Evolutionary conservation across 331 rosid species (phyloP), one percentile per base, ranked within the genome.

Genomic region (Pyracantha coccinea): DNA sequence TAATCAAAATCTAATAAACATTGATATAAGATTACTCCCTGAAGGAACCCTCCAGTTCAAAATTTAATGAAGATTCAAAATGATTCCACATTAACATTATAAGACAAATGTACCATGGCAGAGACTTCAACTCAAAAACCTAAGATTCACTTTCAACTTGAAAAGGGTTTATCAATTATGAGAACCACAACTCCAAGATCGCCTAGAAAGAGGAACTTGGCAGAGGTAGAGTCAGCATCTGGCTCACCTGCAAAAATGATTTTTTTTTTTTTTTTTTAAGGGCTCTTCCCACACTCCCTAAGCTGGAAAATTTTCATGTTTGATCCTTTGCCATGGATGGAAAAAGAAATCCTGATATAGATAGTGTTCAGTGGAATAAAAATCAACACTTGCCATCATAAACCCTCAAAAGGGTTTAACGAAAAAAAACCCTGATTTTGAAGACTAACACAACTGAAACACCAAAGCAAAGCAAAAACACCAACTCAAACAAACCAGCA

Each of bases 361-460:
- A 29, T 29, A 29, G 32, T 29, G 32, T 29, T 29, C 32, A 29
- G 32, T 29, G 8, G 21, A 29, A 54, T 25, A 25, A 45, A 67
- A 21, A 17, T 15, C n/a, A 68, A 20, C 24, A 14, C 38, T 68
- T 9, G 21, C 4, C 29, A 69, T 54, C 61, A 52, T 62, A 60
- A 75, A 53, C 74, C 59, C 69, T 65, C 4, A 3, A 17, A 69
- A 75, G 73, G 79, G 70, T 67, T 59, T 67, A 54, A 44, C 77
- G 9, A 35, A 35, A 35, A 8, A 32, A 73, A 64, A 8, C 45
- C 55, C 45, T 10, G 54, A 32, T 50, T 45, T 14, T 73, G 41
- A 62, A 38, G 13, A 35, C 32, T 13, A 45, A 28, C 16, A 60
- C 27, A 41, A 59, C 52, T 35, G 9, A 41, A 14, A 72, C 4